Evolutionary conservation across 2,329 filamentous ascomycete species (phyloP), one percentile per base, ranked within the genome.

Genomic region (Pseudomassariella vexata): DNA sequence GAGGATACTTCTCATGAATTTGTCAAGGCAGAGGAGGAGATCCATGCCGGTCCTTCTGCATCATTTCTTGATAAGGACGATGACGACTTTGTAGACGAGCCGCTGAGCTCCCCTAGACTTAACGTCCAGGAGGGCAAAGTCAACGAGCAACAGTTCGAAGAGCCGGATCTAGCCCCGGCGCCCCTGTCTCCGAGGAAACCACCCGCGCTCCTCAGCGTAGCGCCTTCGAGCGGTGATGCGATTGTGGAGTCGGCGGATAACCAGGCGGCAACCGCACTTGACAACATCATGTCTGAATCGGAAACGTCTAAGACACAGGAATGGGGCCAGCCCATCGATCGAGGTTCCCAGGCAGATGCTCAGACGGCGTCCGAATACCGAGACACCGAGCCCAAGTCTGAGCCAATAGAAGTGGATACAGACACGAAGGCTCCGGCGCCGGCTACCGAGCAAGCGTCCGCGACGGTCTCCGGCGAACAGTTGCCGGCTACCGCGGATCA

Each of bases 1-100:
- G 84, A 89, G 39, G 81, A 85, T 30, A 76, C 73, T 2, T 83
- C 81, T 22, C 76, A 84, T 40, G 77, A 83, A 40, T 75, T 83
- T 37, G 70, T 79, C 43, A 79, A 79, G 52, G 67, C 67, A 4
- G 70, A 72, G 37, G 68, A 73, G 19, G 73, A 76, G 37, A 66
- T 74, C 16, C 56, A 60, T 12, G 47, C 50, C 8, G 41, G 52
- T 5, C 48, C 55, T 4, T 45, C 55, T 5, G 49, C 60, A 6
- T 66, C 65, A 2, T 66, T 69, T 36, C 49, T 70, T 36, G 65
- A 76, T 46, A 76, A 73, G 48, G 76, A 81, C 41, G 80, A 83
- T 34, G 80, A 82, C 31, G 80, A 86, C 37, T 84, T 89, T 50
- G 81, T 88, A 14, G 83, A 89, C 40, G 83, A 89, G 54, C 82